phyloP scores from a whole-genome alignment of 192 early-diverging fungal species.

The Backusella macrospora region DNA sequence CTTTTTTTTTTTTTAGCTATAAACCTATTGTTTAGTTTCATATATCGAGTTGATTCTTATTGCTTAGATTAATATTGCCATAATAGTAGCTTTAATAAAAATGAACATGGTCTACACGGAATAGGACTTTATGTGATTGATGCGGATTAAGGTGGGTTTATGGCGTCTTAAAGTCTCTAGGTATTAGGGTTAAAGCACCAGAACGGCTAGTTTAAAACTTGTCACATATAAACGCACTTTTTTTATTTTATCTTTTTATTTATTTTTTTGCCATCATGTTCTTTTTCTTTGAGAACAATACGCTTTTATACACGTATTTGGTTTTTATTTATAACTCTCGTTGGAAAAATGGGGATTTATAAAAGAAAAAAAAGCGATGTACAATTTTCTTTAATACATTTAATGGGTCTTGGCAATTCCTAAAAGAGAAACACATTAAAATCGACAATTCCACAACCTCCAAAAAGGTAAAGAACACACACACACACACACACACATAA shows the following conservation, averaged over 20 bases:
- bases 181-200: no score
- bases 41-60: no score
- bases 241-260: background rate
- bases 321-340: background rate
- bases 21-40: no score
- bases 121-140: no score
- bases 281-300: background rate
- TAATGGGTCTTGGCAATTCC: slow-evolving; percentile 32
- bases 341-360: background rate
- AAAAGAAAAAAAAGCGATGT: background rate
- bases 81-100: no score
- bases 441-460: background rate
- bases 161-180: no score
- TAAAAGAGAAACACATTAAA: slow-evolving; percentile 4
- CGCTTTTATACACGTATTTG: background rate
- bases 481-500: background rate
- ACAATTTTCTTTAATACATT: slow-evolving; percentile 9
- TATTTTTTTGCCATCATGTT: no score
- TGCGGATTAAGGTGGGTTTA: no score
- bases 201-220: no score
- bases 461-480: background rate
- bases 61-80: no score
- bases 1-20: no score
- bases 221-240: background rate
- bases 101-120: no score